Percentiles rank a stretch among this genome's conserved stretches.
These are phyloP conservation scores for Cronartium ribicola DNA, from an alignment of 1,284 basidiomycete species.

Conservation along the genomic window DNA sequence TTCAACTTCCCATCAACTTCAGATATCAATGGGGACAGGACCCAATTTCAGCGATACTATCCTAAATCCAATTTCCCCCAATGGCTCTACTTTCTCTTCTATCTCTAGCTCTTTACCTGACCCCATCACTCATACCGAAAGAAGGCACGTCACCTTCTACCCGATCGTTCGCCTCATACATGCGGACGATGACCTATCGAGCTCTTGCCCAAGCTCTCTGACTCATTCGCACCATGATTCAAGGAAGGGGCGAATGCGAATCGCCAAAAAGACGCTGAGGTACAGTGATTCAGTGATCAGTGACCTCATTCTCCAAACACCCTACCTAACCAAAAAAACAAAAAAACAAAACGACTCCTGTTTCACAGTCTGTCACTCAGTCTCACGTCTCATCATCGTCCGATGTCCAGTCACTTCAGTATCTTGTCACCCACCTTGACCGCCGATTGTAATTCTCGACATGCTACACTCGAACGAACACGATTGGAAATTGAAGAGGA, in stretches of 20 bases:
- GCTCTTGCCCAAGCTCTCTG: neutral
- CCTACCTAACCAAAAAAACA: too few relatives aligned
- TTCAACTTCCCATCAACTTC: too few relatives aligned
- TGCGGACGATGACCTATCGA: neutral
- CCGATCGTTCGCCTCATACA: neutral
- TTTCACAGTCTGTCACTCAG: neutral
- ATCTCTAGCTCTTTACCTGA: too few relatives aligned
- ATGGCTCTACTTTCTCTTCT: too few relatives aligned
- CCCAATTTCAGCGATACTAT: too few relatives aligned
- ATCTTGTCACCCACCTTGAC: neutral
- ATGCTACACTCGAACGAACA: slow-evolving; percentile 4
- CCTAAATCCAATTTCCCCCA: too few relatives aligned
- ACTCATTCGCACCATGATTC: neutral
- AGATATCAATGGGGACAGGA: too few relatives aligned
- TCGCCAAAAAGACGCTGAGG: neutral
- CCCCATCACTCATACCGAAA: too few relatives aligned
- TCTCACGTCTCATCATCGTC: neutral
- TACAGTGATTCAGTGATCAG: neutral
- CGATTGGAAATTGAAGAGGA: slow-evolving; percentile 26
- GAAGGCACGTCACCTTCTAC: too few relatives aligned
- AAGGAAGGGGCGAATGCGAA: neutral
- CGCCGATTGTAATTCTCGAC: neutral
- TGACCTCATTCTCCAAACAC: too few relatives aligned
- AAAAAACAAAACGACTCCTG: neutral
- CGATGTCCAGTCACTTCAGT: neutral